Percentiles rank a stretch among this genome's conserved stretches.
Evolutionary conservation across 1,284 basidiomycete species (phyloP).

Genomic region (Cryptococcus amylolentus): DNA sequence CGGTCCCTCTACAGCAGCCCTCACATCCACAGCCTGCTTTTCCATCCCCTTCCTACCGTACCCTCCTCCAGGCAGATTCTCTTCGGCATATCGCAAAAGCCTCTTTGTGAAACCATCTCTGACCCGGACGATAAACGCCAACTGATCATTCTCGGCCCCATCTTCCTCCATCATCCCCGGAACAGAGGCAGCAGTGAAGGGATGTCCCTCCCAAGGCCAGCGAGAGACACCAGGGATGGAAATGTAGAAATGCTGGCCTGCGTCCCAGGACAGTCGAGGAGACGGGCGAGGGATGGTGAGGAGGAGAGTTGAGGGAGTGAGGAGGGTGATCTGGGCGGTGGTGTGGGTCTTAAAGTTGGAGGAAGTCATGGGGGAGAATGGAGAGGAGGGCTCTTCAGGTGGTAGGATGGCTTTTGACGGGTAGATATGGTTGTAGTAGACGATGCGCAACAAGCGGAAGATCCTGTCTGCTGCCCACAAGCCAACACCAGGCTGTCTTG

Average conservation of each 20-base stretch:
- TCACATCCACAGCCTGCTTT: slow-evolving; percentile 14
- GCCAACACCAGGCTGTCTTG: slow-evolving; percentile 59
- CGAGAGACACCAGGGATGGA: slow-evolving; percentile 36
- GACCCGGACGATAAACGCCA: slow-evolving; percentile 33
- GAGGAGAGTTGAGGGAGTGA: slow-evolving; percentile 28
- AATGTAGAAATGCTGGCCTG: slow-evolving; percentile 43
- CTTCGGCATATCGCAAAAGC: slow-evolving; percentile 15
- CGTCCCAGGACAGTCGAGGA: slow-evolving; percentile 28
- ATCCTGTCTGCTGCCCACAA: slow-evolving; percentile 65
- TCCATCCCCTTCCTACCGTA: slow-evolving; percentile 16
- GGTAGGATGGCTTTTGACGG: not conserved
- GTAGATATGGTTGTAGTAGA: slow-evolving; percentile 55
- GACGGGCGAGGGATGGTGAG: slow-evolving; percentile 21
- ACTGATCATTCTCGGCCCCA: slow-evolving; percentile 24
- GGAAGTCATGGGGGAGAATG: slow-evolving; percentile 21
- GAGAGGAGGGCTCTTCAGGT: slow-evolving; percentile 31
- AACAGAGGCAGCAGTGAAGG: slow-evolving; percentile 39
- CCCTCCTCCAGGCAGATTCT: slow-evolving; percentile 15
- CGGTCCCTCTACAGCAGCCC: slow-evolving; percentile 41
- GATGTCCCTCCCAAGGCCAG: slow-evolving; percentile 45
- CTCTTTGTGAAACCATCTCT: slow-evolving; percentile 36
- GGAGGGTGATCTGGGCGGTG: slow-evolving; percentile 34
- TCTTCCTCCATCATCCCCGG: slow-evolving; percentile 10
- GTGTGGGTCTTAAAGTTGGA: slow-evolving; percentile 31
- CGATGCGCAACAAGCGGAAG: slow-evolving; percentile 55